Conservation (phyloP, 2,329 filamentous ascomycete genomes). For the Alternaria brassicae region DNA sequence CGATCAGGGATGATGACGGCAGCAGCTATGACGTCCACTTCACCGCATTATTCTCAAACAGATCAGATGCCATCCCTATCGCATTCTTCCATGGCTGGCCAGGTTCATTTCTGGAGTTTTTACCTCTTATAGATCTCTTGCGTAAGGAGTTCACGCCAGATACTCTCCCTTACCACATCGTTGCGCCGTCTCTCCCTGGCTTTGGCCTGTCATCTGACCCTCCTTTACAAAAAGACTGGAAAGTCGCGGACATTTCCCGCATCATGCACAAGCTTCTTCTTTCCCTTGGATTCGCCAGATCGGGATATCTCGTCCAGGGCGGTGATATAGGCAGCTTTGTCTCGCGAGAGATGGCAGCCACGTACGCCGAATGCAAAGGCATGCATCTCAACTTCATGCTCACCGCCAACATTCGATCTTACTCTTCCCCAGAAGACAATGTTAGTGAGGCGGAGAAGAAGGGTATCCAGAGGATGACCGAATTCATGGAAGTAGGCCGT, state of each 20-base stretch:
- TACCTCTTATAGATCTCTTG: slow-evolving; percentile 59
- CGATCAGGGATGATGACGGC: slow-evolving; percentile 52
- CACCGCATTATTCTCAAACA: slow-evolving; percentile 61
- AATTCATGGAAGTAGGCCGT: slow-evolving; percentile 53
- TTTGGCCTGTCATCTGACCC: slow-evolving; percentile 61
- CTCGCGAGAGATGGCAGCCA: slow-evolving; percentile 52
- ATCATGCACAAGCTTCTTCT: slow-evolving; percentile 62
- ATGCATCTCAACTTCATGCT: slow-evolving; percentile 44
- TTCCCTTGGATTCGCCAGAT: slow-evolving; percentile 58
- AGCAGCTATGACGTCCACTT: slow-evolving; percentile 59
- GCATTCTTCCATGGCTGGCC: slow-evolving; percentile 65
- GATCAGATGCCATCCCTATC: slow-evolving; percentile 59
- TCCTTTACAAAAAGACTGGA: slow-evolving; percentile 56
- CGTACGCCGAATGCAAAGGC: slow-evolving; percentile 58
- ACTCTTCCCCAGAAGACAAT: slow-evolving; percentile 24
- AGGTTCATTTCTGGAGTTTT: slow-evolving; percentile 62
- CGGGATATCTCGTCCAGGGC: slow-evolving; percentile 63
- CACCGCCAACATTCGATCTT: slow-evolving; percentile 25
- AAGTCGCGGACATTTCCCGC: slow-evolving; percentile 49
- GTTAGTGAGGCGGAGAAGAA: slow-evolving; percentile 48
- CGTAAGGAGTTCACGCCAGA: slow-evolving; percentile 58
- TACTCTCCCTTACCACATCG: slow-evolving; percentile 63
- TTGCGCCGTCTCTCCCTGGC: slow-evolving; percentile 64
- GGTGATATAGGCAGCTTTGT: slow-evolving; percentile 63
- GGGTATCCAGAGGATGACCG: slow-evolving; percentile 47